Evolutionary conservation across 2,329 filamentous ascomycete genomes (phyloP).

Genomic region (Teratosphaeria zuluensis): DNA sequence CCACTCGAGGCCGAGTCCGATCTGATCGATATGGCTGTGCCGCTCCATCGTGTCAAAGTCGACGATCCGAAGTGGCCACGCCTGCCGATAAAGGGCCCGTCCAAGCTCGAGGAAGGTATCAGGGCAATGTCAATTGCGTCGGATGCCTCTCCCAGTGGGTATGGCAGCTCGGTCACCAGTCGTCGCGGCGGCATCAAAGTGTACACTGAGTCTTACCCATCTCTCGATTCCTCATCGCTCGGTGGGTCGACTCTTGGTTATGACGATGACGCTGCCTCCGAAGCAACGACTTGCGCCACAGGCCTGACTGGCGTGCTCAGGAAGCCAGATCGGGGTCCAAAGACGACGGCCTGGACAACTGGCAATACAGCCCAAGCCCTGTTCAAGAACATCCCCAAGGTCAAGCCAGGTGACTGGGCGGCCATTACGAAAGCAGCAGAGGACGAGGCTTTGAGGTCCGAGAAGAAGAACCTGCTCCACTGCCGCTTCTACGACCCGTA

Average conservation of each 20-base stretch:
- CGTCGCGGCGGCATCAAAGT: slow-evolving; percentile 8
- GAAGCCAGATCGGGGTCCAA: not conserved
- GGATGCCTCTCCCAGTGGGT: slow-evolving; percentile 1
- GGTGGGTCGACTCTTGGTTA: not conserved
- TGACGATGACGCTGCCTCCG: slow-evolving; percentile 2
- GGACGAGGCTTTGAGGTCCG: slow-evolving; percentile 17
- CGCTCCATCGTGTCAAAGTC: not conserved
- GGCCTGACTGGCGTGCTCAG: not conserved
- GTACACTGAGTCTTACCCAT: slow-evolving; percentile 5
- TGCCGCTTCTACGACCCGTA: slow-evolving; percentile 41
- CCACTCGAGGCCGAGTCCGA: slow-evolving; percentile 9
- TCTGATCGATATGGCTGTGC: not conserved
- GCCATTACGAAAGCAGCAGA: slow-evolving; percentile 7
- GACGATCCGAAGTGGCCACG: not conserved
- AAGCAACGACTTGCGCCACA: not conserved
- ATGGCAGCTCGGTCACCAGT: slow-evolving; percentile 4
- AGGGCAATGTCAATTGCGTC: slow-evolving; percentile 3
- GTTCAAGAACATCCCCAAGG: slow-evolving; percentile 28
- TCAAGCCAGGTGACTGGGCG: slow-evolving; percentile 21
- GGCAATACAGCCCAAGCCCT: slow-evolving; percentile 16
- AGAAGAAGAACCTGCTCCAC: slow-evolving; percentile 29
- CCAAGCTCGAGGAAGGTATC: not conserved
- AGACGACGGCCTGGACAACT: slow-evolving; percentile 7
- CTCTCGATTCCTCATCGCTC: not conserved
- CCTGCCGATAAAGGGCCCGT: not conserved